Conservation (phyloP, 257 asterid genomes). For the Solanum habrochaites region DNA sequence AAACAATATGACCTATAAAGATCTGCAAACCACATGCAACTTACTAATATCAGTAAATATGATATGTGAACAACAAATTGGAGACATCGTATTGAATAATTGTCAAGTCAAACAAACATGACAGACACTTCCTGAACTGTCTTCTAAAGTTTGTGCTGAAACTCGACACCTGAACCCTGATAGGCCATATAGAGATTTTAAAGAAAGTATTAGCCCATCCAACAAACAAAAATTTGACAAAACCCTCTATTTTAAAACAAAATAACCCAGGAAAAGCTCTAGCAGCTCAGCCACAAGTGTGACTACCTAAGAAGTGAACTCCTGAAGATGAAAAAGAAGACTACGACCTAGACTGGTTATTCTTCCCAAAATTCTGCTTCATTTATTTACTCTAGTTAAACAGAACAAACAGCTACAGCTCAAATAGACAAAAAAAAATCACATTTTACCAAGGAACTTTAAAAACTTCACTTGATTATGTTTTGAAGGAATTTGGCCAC, state of each 20-base stretch:
- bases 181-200: not conserved
- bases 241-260: not conserved
- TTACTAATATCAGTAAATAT: not conserved
- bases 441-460: not conserved
- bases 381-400: not conserved
- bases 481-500: not conserved
- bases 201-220: not conserved
- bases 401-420: not conserved
- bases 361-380: not conserved
- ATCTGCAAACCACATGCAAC: not conserved
- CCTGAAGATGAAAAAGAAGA: not conserved
- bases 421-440: not conserved
- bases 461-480: not conserved
- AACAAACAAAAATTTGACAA: not conserved
- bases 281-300: not conserved
- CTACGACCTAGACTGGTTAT: not conserved
- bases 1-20: not conserved
- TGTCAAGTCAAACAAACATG: not conserved
- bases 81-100: not conserved
- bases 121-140: not conserved
- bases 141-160: not conserved
- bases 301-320: not conserved
- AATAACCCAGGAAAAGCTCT: not conserved
- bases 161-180: not conserved
- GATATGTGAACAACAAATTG: not conserved